Evolutionary conservation across 2,329 filamentous ascomycete species (phyloP), one percentile per base, ranked within the genome.

Genomic region (Bretziella fagacearum): DNA sequence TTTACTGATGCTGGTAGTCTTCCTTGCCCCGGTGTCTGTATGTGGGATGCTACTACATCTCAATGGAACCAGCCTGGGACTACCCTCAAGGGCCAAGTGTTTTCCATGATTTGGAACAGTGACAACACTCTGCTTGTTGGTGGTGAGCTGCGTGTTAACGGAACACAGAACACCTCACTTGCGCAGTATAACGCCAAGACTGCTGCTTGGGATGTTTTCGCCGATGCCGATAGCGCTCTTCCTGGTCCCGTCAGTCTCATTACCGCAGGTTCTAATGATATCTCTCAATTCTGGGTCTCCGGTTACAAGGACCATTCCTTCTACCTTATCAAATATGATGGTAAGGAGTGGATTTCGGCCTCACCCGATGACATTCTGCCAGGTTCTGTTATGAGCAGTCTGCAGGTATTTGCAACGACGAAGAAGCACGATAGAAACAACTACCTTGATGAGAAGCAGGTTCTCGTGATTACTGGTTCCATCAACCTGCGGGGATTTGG

Each of bases 1-100:
- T 98, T 96, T 57, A 68, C 75, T n/a, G 75, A 73, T 26, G 91
- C 86, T 15, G 91, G 91, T 23, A 79, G 81, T 3, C 71, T 96
- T 25, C 78, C 75, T 35, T 98, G 91, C 59, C 77, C 81, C 3
- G 79, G 76, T 40, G 73, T 98, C 20, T 98, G 91, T 62, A 67
- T 81, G 50, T 93, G 83, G 63, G 78, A 81, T 57, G 75, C 78
- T 2, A 65, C 73, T 6, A 69, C 70, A 3, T 72, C 70, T 11
- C 80, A 87, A 56, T 98, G 89, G 89, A 81, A 71, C 56, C 74
- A 81, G 30, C 82, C 86, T 11, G 86, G 85, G 6, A 74, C 71
- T 37, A 78, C 74, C 48, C 62, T 96, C 13, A 66, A 65, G 41
- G 89, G 91, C 4, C 71, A 69, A 18, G 81, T 89, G 30, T 71